These are phyloP conservation scores for Haplosporangium sp. DNA, from an alignment of 371 early-diverging fungal genomes.

Conservation along the genomic window DNA sequence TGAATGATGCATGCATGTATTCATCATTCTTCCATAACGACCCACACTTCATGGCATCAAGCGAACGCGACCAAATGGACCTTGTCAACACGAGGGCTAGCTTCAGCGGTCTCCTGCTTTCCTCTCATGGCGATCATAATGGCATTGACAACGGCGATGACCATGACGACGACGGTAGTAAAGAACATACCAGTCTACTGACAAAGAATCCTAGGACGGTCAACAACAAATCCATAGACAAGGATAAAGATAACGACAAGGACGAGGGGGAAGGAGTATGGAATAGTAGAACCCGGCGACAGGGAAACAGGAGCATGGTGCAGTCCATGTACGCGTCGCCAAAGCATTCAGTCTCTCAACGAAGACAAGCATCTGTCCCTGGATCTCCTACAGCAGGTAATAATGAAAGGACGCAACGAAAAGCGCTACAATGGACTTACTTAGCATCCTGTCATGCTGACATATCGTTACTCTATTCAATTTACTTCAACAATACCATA, in stretches of 20 bases:
- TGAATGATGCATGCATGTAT: not conserved
- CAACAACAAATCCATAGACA: not conserved
- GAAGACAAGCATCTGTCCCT: constrained; percentile 29
- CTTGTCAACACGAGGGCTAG: constrained; percentile 8
- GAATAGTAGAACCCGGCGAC: constrained; percentile 4
- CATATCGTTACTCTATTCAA: not conserved
- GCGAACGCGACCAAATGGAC: constrained; percentile 3
- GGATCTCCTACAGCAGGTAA: constrained; percentile 19
- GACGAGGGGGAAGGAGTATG: not conserved
- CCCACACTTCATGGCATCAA: not conserved
- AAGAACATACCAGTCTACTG: constrained; percentile 25
- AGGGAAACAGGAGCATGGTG: constrained; percentile 26
- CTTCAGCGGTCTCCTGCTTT: constrained; percentile 7
- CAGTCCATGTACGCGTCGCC: constrained; percentile 40
- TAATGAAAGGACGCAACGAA: not conserved
- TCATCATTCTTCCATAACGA: not conserved
- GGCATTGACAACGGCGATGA: constrained; percentile 6
- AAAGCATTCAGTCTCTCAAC: constrained; percentile 10
- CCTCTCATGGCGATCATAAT: not conserved
- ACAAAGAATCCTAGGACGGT: not conserved
- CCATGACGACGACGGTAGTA: constrained; percentile 33
- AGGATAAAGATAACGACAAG: not conserved
- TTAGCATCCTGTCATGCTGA: too few relatives aligned
- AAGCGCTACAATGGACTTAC: not conserved
- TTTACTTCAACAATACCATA: too few relatives aligned